Base-by-base conservation (phyloP, 148 eudicot species). In the Pharnaceum exiguum region DNA sequence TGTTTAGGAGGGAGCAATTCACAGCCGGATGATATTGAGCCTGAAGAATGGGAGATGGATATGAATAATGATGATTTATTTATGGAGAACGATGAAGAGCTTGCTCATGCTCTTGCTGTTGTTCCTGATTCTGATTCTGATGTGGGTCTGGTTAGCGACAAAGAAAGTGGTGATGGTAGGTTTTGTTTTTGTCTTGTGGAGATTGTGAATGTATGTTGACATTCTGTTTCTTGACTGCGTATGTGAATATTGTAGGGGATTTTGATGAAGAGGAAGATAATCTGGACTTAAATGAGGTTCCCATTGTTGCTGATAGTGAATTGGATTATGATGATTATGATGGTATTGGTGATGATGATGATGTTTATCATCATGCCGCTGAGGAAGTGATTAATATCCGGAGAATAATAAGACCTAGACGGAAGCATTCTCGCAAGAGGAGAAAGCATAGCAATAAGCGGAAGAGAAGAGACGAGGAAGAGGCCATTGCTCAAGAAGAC, bases 221-320 rank as follows among this genome's bases (percentile, higher is more conserved):
- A n/a, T 15, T 44, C 48, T 10, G 17, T 55, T 5, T 55, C 2
- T 8, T 61, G 37, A 21, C 27, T 25, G 1, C 43, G 5, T 42
- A 8, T 24, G 15, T 40, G 57, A 25, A 26, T 30, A 52, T 51
- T 72, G 40, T 38, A 57, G 74, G 57, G 15, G 70, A 64, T 50
- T 63, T 13, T 58, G 62, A 66, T 42, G 23, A n/a, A 18, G 27
- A 29, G 6, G 10, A 27, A 4, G 68, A 67, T 51, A 12, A 25
- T 33, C 24, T 57, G n/a, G 65, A 70, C 58, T 46, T 71, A 49
- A 58, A 62, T 46, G 59, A 69, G 60, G 16, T 18, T 45, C 73
- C 63, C 5, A 38, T 19, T 42, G 40, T 19, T 28, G 62, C 54
- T 62, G 47, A 27, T 42, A 39, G 49, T 33, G 42, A 26, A 46